These are phyloP conservation scores for Salvia miltiorrhiza DNA, from an alignment of 257 asterid species.

Conservation along the genomic window DNA sequence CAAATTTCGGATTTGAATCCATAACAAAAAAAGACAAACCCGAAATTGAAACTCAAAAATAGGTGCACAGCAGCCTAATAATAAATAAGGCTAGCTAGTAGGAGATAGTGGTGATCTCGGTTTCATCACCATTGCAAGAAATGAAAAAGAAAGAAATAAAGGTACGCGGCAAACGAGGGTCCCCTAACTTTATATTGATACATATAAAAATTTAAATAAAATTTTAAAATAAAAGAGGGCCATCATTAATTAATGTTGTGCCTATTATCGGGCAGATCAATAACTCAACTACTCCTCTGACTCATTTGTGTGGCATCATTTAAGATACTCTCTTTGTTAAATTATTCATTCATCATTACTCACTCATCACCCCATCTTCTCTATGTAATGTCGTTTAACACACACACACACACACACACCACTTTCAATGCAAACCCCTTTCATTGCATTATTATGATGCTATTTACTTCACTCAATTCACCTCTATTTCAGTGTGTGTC, in stretches of 20 bases:
- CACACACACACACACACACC: too few species aligned
- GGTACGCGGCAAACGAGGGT: constrained; percentile 38
- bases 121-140: constrained; percentile 22
- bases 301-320: constrained; percentile 42
- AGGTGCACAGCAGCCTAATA: not conserved
- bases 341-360: constrained; percentile 30
- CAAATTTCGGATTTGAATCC: not conserved
- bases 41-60: not conserved
- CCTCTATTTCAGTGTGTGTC: constrained; percentile 11
- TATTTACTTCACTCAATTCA: not conserved
- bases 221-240: not conserved
- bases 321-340: constrained; percentile 15
- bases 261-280: constrained; percentile 37
- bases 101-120: constrained; percentile 23
- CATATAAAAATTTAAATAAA: too few species aligned
- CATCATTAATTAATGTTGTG: constrained; percentile 8
- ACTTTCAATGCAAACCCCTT: not conserved
- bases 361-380: constrained; percentile 24
- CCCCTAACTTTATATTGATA: constrained; percentile 18
- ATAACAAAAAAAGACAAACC: not conserved
- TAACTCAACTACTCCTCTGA: constrained; percentile 54
- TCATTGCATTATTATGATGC: not conserved
- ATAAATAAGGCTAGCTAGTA: constrained; percentile 1
- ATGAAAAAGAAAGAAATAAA: not conserved
- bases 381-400: not conserved